These are phyloP conservation scores for Phytophthora meadii DNA, from an alignment of 352 stramenopile species.

Conservation along the genomic window DNA sequence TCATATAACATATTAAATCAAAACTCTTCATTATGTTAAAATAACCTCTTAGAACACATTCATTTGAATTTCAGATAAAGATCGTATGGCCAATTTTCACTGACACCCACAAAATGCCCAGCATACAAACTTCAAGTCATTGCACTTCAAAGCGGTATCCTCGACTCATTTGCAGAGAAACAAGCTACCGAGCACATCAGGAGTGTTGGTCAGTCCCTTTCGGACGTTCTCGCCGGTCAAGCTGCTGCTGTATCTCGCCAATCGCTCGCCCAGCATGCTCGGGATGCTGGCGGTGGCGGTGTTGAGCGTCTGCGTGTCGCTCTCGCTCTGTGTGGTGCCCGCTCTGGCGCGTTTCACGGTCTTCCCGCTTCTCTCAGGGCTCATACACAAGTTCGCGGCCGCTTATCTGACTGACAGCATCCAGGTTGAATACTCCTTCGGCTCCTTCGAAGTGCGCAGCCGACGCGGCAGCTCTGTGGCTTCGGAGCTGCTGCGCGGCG, in stretches of 20 bases:
- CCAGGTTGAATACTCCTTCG: conserved; percentile 57
- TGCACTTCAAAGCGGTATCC: conserved; percentile 13
- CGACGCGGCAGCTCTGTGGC: conserved; percentile 11
- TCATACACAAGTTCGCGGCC: conserved; percentile 62
- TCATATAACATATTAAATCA: too few relatives aligned
- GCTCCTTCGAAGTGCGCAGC: conserved; percentile 48
- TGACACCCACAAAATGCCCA: background rate
- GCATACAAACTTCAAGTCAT: conserved; percentile 2
- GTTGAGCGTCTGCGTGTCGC: conserved; percentile 59
- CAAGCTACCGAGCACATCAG: conserved; percentile 8
- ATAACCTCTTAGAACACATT: too few relatives aligned
- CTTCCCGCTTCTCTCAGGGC: conserved; percentile 61
- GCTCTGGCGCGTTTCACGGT: conserved; percentile 60
- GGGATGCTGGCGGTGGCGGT: conserved; percentile 58
- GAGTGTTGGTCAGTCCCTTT: conserved; percentile 27
- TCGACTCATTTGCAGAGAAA: conserved; percentile 23
- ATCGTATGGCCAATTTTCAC: too few relatives aligned
- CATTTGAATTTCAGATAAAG: too few relatives aligned
- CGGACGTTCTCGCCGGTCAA: conserved; percentile 18
- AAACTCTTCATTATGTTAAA: too few relatives aligned
- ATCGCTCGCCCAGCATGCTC: conserved; percentile 45
- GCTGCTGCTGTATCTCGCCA: conserved; percentile 39
- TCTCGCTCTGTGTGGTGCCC: conserved; percentile 72
- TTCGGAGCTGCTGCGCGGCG: conserved; percentile 40
- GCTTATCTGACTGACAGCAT: conserved; percentile 64